Percentiles rank a stretch among this genome's conserved stretches.
Conservation (phyloP, 768 basidiomycete genomes). For the Pleurotus salmoneostramineus region DNA sequence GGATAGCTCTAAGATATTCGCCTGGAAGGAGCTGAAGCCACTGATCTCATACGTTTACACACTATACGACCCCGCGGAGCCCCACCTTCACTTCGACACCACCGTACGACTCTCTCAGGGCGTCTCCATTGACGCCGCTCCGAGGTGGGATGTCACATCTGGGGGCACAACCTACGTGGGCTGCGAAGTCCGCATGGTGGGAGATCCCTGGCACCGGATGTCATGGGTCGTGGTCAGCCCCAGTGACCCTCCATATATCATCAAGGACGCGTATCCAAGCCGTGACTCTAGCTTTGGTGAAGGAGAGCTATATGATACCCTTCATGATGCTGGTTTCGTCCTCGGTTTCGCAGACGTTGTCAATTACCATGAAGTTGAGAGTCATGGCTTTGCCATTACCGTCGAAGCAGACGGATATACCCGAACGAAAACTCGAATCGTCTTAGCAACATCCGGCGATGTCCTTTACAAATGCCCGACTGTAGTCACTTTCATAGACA, state of each 20-base stretch:
- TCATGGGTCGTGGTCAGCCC: not conserved
- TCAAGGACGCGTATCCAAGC: conserved; percentile 2
- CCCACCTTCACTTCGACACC: not conserved
- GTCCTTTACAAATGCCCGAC: not conserved
- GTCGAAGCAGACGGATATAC: not conserved
- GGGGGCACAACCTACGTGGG: not conserved
- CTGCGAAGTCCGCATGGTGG: not conserved
- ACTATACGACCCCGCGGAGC: not conserved
- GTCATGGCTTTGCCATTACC: not conserved
- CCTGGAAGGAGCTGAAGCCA: not conserved
- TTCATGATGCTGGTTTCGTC: not conserved
- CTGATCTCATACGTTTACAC: conserved; percentile 1
- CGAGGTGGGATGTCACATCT: not conserved
- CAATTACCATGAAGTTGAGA: not conserved
- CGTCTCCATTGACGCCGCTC: not conserved
- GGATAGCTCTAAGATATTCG: not conserved
- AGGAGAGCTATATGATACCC: not conserved
- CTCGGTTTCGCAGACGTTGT: not conserved
- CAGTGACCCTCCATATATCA: not conserved
- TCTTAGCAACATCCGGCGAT: not conserved
- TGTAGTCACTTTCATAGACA: not conserved
- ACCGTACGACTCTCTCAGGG: not conserved
- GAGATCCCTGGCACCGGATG: not conserved
- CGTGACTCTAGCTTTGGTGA: not conserved
- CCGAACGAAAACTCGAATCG: not conserved